Conservation (phyloP, 2,329 filamentous ascomycete genomes). For the Aspergillus ruber region DNA sequence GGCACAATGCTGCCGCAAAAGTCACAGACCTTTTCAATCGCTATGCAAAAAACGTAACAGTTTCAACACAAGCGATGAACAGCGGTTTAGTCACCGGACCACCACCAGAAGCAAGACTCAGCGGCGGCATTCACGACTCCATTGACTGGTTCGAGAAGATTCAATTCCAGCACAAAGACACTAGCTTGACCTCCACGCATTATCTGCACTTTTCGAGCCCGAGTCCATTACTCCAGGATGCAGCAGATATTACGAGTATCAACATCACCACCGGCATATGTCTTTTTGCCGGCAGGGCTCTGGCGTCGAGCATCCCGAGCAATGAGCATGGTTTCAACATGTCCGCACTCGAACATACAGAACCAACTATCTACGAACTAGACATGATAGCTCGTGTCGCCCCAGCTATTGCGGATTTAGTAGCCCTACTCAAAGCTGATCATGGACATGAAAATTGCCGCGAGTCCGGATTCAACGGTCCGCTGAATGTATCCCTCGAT, state of each 20-base stretch:
- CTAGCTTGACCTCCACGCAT: neutral
- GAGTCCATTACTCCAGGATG: neutral
- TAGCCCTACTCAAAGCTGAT: neutral
- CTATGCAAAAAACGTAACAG: neutral
- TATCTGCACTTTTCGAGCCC: neutral
- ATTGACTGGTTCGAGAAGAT: neutral
- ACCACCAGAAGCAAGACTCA: neutral
- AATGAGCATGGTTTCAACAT: neutral
- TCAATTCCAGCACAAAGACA: neutral
- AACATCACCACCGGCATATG: neutral
- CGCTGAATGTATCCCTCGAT: neutral
- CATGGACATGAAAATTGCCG: too few species aligned
- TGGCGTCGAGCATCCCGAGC: neutral
- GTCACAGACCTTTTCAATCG: neutral
- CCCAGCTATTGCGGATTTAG: neutral
- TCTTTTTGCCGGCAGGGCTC: neutral
- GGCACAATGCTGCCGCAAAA: neutral
- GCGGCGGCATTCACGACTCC: neutral
- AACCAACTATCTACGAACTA: neutral
- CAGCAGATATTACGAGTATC: neutral
- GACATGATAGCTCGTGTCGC: neutral
- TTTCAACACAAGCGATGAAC: neutral
- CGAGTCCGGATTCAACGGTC: neutral
- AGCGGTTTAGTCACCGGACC: neutral
- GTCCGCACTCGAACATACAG: neutral